Evolutionary conservation across 257 asterid species (phyloP), one percentile per base, ranked within the genome.

Genomic region (Leptodermis oblonga): DNA sequence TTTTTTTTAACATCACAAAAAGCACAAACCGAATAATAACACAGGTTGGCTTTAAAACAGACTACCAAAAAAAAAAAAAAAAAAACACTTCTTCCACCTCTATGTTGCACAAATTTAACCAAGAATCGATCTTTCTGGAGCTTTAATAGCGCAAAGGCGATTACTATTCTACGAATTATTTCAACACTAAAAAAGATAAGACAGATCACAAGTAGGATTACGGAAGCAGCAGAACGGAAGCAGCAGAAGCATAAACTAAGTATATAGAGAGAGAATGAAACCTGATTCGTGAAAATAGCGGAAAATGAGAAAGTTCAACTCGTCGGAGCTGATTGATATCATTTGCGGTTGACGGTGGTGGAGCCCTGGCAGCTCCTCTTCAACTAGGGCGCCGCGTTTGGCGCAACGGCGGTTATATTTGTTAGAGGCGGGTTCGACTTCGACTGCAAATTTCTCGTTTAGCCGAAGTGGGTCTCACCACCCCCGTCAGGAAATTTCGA

Each of bases 281-380:
- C 98, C 96, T 75, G 98, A 92, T 86, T 92, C 97, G 74, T 84
- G 90, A 58, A 92, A 95, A 72, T 92, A 90, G 34, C 98, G 95
- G 81, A 90, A 92, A 80, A 90, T 82, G 39, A 92, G 95, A 80
- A 86, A 92, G 77, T 92, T 90, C 73, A 92, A 72, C 84, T 90
- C 96, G 69, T 80, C 69, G 41, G 97, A 90, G 69, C 96, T 88
- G 46, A 92, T 61, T 68, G 98, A 79, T 37, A 80, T 75, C 96
- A 86, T 92, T 69, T 3, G 63, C 52, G 65, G 43, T 20, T 20
- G 62, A 56, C 34, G 67, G 67, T 18, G 51, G 51, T 5, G 51
- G 30, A 10, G 18, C 18, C 7, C 1, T 13, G 3, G 18, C 18
- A 2, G 23, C 25, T 18, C 25, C 20, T 48, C 54, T 48, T 13